These are phyloP conservation scores for Penicillium samsonianum DNA, from an alignment of 495 filamentous ascomycete genomes.

Conservation along the genomic window DNA sequence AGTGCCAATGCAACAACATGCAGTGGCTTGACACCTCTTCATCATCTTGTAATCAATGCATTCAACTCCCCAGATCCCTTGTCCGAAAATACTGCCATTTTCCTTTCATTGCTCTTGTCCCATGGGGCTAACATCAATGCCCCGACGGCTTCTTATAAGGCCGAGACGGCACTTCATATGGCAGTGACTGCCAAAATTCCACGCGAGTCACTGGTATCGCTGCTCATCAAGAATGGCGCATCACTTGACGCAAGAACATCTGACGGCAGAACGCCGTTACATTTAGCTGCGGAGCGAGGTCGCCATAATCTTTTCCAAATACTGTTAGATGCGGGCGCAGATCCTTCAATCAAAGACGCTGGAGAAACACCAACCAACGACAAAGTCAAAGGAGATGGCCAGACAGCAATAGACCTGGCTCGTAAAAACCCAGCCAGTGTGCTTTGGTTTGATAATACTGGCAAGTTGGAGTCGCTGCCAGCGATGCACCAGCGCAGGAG, in stretches of 20 bases:
- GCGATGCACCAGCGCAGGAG: neutral
- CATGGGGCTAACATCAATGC: slow-evolving; percentile 33
- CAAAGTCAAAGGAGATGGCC: slow-evolving; percentile 7
- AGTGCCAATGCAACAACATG: slow-evolving; percentile 21
- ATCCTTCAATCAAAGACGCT: slow-evolving; percentile 25
- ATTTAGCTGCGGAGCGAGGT: slow-evolving; percentile 40
- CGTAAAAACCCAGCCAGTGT: slow-evolving; percentile 25
- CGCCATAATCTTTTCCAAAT: slow-evolving; percentile 29
- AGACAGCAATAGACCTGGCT: slow-evolving; percentile 31
- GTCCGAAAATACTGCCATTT: slow-evolving; percentile 25
- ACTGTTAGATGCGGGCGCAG: slow-evolving; percentile 33
- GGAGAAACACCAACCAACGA: slow-evolving; percentile 18
- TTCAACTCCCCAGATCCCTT: slow-evolving; percentile 19
- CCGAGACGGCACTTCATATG: slow-evolving; percentile 36
- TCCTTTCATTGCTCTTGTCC: slow-evolving; percentile 27
- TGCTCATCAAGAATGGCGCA: slow-evolving; percentile 39
- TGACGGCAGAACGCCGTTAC: slow-evolving; percentile 41
- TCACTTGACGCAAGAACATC: slow-evolving; percentile 29
- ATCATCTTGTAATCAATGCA: slow-evolving; percentile 28
- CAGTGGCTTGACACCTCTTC: slow-evolving; percentile 33
- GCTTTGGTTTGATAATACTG: slow-evolving; percentile 29
- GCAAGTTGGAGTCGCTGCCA: slow-evolving; percentile 10
- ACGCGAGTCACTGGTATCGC: slow-evolving; percentile 16
- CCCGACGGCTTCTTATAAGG: slow-evolving; percentile 1
- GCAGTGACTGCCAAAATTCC: slow-evolving; percentile 23